Conservation (phyloP, 257 asterid genomes). For the Datura wrightii region DNA sequence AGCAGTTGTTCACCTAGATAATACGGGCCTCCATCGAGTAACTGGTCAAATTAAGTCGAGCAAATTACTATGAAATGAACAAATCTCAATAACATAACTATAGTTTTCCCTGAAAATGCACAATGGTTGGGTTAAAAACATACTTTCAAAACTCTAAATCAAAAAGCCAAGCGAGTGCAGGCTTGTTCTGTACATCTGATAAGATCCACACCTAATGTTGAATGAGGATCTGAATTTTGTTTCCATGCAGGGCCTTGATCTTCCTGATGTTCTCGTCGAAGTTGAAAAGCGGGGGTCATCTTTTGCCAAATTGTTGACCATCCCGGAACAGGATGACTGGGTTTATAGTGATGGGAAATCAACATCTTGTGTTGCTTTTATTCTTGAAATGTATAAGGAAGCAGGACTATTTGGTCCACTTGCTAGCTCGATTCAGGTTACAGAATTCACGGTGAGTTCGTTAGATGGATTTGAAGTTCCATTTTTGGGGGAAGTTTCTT, state of each 20-base stretch:
- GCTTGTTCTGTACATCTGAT: neutral
- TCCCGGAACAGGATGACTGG: slow-evolving; percentile 93
- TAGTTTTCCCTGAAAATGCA: neutral
- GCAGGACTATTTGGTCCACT: slow-evolving; percentile 85
- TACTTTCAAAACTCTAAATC: neutral
- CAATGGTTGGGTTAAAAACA: neutral
- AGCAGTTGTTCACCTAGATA: neutral
- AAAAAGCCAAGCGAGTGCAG: neutral
- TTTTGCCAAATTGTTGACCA: slow-evolving; percentile 76
- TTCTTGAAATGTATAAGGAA: slow-evolving; percentile 83
- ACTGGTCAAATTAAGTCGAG: neutral
- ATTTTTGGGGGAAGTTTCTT: neutral
- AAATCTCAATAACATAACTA: neutral
- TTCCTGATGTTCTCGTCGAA: slow-evolving; percentile 85
- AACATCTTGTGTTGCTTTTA: slow-evolving; percentile 86
- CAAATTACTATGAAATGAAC: neutral
- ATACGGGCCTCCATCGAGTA: neutral
- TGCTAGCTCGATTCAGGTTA: slow-evolving; percentile 75
- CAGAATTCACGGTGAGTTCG: slow-evolving; percentile 90
- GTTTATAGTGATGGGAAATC: slow-evolving; percentile 87
- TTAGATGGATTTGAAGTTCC: slow-evolving; percentile 2
- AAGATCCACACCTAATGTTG: neutral
- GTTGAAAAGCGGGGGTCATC: slow-evolving; percentile 85
- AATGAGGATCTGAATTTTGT: slow-evolving; percentile 16
- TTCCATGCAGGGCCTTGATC: slow-evolving; percentile 64